These are phyloP conservation scores for Liquidambar formosana DNA, from an alignment of 164 flowering plant species.

Conservation along the genomic window DNA sequence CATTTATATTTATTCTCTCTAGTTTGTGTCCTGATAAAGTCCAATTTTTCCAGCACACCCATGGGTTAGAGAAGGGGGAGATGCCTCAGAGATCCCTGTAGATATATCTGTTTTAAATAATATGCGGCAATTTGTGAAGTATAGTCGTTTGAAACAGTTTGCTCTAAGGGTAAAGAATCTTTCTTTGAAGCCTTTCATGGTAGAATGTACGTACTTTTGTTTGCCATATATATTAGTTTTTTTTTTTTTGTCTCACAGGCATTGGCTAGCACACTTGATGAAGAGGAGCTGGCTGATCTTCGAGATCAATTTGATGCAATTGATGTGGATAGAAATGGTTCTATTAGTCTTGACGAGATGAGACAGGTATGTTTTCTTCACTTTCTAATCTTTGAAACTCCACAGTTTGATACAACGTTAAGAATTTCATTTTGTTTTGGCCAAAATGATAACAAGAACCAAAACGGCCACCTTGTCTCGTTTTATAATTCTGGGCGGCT, in stretches of 20 bases:
- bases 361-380: slow-evolving; percentile 57
- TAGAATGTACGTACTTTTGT: not conserved
- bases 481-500: too few relatives aligned
- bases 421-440: too few relatives aligned
- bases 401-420: not conserved
- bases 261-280: slow-evolving; percentile 86
- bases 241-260: slow-evolving; percentile 48
- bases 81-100: slow-evolving; percentile 92
- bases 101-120: slow-evolving; percentile 90
- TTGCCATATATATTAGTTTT: not conserved
- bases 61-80: slow-evolving; percentile 99
- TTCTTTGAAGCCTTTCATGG: not conserved
- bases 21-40: not conserved
- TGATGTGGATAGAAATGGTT: slow-evolving; percentile 90
- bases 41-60: slow-evolving; percentile 72
- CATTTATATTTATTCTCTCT: not conserved
- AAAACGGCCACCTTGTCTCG: too few relatives aligned
- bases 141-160: slow-evolving; percentile 91
- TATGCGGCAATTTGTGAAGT: slow-evolving; percentile 93
- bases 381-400: slow-evolving; percentile 8
- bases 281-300: slow-evolving; percentile 79
- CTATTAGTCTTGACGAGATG: slow-evolving; percentile 98
- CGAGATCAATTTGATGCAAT: slow-evolving; percentile 95
- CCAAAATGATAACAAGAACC: too few relatives aligned
- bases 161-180: slow-evolving; percentile 73